Percentiles rank a stretch among this genome's conserved stretches.
phyloP scores from a whole-genome alignment of 768 basidiomycete species.

The Mycena latifolia region DNA sequence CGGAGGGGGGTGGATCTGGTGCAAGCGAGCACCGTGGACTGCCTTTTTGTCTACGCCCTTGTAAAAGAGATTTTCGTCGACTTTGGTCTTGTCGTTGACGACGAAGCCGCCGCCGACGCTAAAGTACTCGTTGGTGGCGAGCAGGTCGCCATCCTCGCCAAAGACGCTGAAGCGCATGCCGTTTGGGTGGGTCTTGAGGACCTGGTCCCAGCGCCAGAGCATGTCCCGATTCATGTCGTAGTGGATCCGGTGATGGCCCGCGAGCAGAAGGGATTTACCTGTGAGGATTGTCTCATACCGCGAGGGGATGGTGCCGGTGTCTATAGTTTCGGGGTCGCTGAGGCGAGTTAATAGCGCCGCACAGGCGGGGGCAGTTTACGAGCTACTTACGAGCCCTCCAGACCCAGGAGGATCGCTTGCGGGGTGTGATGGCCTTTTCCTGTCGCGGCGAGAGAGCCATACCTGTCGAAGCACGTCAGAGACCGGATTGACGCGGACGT shows the following conservation, averaged over 20 bases:
- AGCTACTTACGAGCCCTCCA: conserved; percentile 64
- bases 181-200: conserved; percentile 91
- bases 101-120: conserved; percentile 96
- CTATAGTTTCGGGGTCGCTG: conserved; percentile 94
- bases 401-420: conserved; percentile 85
- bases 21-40: conserved; percentile 85
- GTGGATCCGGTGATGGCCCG: conserved; percentile 78
- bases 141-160: conserved; percentile 80
- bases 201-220: conserved; percentile 88
- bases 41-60: conserved; percentile 87
- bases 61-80: conserved; percentile 96
- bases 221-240: conserved; percentile 94
- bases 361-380: neutral
- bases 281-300: conserved; percentile 78
- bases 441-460: conserved; percentile 95
- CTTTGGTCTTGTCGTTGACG: conserved; percentile 95
- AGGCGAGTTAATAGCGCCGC: conserved; percentile 48
- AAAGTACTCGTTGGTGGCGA: conserved; percentile 97
- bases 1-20: conserved; percentile 66
- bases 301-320: conserved; percentile 84
- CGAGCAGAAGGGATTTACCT: conserved; percentile 76
- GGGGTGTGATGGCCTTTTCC: conserved; percentile 92
- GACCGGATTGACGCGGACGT: neutral
- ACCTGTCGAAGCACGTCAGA: conserved; percentile 55
- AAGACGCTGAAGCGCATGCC: conserved; percentile 95